phyloP scores from a whole-genome alignment of 768 basidiomycete species.

The Tricholoma matsutake region DNA sequence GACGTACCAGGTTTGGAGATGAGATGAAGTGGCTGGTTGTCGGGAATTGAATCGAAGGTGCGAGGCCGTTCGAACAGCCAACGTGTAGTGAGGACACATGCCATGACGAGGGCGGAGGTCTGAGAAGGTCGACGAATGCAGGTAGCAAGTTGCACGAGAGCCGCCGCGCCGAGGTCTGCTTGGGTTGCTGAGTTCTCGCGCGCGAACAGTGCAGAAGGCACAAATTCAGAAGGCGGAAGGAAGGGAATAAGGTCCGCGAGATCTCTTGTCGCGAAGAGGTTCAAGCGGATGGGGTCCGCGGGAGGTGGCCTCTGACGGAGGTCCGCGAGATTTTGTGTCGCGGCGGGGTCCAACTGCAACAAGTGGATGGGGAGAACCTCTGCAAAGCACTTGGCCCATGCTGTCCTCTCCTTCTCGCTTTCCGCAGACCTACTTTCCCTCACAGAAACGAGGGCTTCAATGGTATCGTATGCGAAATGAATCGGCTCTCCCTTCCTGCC shows the following conservation, averaged over 20 bases:
- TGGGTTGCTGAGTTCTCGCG: neutral
- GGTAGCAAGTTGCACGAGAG: neutral
- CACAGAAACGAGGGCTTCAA: neutral
- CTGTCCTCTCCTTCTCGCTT: neutral
- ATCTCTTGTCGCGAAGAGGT: neutral
- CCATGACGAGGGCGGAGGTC: neutral
- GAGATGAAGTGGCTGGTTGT: neutral
- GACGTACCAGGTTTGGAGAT: neutral
- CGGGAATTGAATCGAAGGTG: neutral
- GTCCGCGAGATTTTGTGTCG: no score
- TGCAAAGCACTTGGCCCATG: neutral
- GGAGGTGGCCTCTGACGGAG: no score
- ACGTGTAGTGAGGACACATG: neutral
- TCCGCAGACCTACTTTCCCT: neutral
- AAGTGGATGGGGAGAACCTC: neutral
- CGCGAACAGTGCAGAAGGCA: neutral
- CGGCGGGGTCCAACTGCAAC: no score
- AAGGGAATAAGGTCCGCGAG: neutral
- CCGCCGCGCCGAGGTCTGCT: neutral
- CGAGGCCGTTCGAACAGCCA: neutral
- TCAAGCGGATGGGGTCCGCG: neutral
- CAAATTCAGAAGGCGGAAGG: neutral
- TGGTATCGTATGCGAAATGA: neutral
- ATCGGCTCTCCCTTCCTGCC: neutral
- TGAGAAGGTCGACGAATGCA: neutral